These are phyloP conservation scores for Trametopsis cervina DNA, from an alignment of 768 basidiomycete species.

Conservation along the genomic window DNA sequence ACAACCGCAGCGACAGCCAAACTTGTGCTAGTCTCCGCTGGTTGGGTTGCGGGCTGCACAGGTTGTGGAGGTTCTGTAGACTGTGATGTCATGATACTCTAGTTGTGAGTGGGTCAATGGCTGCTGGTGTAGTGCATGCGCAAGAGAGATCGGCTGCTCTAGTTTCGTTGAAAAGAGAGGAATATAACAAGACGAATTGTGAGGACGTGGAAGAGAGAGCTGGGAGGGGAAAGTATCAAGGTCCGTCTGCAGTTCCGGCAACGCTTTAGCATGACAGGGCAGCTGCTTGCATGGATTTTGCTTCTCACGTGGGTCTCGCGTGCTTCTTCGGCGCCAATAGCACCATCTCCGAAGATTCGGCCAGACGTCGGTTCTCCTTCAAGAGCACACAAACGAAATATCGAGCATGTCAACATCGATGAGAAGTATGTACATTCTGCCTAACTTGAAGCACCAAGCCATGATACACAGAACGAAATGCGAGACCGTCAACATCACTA, in stretches of 20 bases:
- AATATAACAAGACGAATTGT: neutral
- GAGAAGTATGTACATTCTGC: neutral
- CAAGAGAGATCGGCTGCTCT: neutral
- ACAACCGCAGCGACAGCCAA: neutral
- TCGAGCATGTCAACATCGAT: neutral
- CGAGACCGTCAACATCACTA: conserved; percentile 4
- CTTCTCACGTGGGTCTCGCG: neutral
- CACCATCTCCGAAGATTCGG: neutral
- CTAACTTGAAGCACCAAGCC: neutral
- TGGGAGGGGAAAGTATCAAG: neutral
- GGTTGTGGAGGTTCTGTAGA: neutral
- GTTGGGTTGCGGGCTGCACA: neutral
- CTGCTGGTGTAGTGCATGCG: neutral
- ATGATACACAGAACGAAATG: neutral
- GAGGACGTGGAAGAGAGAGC: neutral
- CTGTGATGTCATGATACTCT: conserved; percentile 16
- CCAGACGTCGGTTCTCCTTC: neutral
- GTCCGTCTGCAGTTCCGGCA: neutral
- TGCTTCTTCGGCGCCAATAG: neutral
- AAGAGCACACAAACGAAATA: neutral
- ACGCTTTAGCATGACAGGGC: neutral
- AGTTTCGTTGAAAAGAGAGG: neutral
- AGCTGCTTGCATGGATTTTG: neutral
- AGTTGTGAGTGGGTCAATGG: neutral
- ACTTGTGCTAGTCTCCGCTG: neutral